Conservation (phyloP, 2,329 filamentous ascomycete genomes). For the Setomelanomma holmii region DNA sequence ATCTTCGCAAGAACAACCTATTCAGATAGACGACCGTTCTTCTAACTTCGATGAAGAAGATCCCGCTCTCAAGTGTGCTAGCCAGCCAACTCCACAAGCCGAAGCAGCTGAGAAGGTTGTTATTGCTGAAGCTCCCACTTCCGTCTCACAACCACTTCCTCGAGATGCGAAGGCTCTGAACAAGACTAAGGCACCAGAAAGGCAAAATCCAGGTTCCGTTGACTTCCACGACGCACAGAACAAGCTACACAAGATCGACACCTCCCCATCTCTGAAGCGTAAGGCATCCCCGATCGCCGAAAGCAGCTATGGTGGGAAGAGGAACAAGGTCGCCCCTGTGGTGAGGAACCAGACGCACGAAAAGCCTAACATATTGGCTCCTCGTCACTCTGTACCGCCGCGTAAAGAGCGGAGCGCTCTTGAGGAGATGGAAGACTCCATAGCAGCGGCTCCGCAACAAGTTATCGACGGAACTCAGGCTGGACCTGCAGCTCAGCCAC, state of each 20-base stretch:
- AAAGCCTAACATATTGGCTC: no score
- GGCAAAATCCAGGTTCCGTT: no score
- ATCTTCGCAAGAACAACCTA: not conserved
- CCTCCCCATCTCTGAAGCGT: no score
- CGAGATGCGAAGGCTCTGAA: no score
- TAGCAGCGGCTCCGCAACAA: conserved; percentile 9
- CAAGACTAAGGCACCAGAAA: no score
- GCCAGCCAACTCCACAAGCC: conserved; percentile 1
- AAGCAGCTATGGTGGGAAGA: no score
- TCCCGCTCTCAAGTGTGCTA: not conserved
- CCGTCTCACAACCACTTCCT: not conserved
- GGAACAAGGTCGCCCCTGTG: no score
- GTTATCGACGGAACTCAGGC: conserved; percentile 11
- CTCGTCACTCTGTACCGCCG: no score
- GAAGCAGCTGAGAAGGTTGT: not conserved
- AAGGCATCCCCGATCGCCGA: no score
- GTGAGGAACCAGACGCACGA: no score
- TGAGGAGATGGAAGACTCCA: conserved; percentile 3
- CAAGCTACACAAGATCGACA: no score
- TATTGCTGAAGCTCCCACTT: not conserved
- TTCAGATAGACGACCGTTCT: not conserved
- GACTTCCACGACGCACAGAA: no score
- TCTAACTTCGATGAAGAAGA: conserved; percentile 1
- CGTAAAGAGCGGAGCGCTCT: not conserved
- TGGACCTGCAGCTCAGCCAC: not conserved